These are phyloP conservation scores for Zanthoxylum bungeanum DNA, from an alignment of 345 rosid species.

Conservation along the genomic window DNA sequence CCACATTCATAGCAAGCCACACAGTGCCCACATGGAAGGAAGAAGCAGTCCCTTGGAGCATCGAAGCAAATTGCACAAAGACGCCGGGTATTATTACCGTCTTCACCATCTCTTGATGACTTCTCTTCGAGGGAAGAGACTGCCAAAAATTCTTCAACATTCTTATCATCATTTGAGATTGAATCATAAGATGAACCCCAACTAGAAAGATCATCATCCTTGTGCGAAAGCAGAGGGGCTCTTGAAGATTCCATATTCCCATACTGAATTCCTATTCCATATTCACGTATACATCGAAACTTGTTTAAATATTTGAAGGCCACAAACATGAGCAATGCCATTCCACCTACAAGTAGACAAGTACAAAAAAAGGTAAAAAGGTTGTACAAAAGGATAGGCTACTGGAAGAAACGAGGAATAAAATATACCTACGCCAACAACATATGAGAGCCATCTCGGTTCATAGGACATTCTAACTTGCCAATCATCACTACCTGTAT, in stretches of 20 bases:
- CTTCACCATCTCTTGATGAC: conserved; percentile 50
- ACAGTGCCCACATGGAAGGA: conserved; percentile 98
- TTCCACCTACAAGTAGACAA: conserved; percentile 56
- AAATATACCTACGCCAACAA: conserved; percentile 74
- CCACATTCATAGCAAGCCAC: conserved; percentile 91
- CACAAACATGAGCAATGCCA: conserved; percentile 60
- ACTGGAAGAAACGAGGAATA: conserved; percentile 4
- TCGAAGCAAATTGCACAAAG: conserved; percentile 97
- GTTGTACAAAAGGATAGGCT: neutral
- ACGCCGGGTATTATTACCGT: conserved; percentile 64
- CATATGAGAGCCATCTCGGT: conserved; percentile 89
- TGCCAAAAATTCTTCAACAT: conserved; percentile 54
- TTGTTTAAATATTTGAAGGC: conserved; percentile 63
- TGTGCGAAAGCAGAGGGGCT: conserved; percentile 72
- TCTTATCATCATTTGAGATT: conserved; percentile 59
- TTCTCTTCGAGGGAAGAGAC: conserved; percentile 40
- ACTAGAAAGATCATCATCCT: conserved; percentile 88
- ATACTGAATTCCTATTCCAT: conserved; percentile 26
- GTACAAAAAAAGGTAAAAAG: neutral
- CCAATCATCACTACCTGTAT: conserved; percentile 48
- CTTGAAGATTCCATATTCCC: conserved; percentile 39
- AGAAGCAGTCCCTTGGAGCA: conserved; percentile 97
- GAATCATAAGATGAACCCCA: conserved; percentile 96
- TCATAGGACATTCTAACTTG: conserved; percentile 72
- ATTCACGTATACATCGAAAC: conserved; percentile 40